Evolutionary conservation across 2,329 filamentous ascomycete genomes (phyloP), one percentile per base, ranked within the genome.

Genomic region (Calonectria pseudoreteaudii): DNA sequence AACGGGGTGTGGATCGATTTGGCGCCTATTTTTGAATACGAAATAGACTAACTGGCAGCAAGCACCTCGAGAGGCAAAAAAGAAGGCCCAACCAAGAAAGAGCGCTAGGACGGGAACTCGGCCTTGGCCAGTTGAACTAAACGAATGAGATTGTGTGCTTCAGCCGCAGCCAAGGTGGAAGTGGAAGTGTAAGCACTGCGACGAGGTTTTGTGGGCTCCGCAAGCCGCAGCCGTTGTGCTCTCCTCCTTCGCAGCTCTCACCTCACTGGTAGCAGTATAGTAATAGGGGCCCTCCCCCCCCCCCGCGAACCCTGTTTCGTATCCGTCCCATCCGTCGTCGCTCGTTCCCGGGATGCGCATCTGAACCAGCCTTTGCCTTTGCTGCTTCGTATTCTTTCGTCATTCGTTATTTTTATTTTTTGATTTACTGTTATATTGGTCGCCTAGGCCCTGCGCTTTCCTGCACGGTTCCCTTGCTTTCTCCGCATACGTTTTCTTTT

Each of bases 11-110:
- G 56, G 67, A 64, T 34, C 67, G 23, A n/a, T n/a, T 36, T 49
- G 56, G 34, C 67, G 67, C 41, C 68, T 70, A 70, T 70, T 70
- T 70, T 49, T 65, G 68, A 70, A 70, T 70, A 70, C 68, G 68
- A 70, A 58, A 65, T 28, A 53, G 30, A 36, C 16, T 49, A 50
- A 50, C 52, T 20, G 58, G 44, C 23, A 31, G 31, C 31, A 31
- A 49, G 38, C 20, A 23, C 52, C 30, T 28, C 56, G n/a, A 62
- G 23, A 41, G 36, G 56, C 56, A 41, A 62, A 62, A 36, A 36
- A 9, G 16, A 41, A 18, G 41, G 18, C 1, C 41, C 41, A 20
- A 7, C 41, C 41, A 20, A 38, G 11, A 9, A 30, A 11, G 13
- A 20, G 28, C 65, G 65, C 65, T 67, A 67, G 53, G 23, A 41